Conservation (phyloP, 1,139 yeast species). For the Sugiyamaella sp. region DNA sequence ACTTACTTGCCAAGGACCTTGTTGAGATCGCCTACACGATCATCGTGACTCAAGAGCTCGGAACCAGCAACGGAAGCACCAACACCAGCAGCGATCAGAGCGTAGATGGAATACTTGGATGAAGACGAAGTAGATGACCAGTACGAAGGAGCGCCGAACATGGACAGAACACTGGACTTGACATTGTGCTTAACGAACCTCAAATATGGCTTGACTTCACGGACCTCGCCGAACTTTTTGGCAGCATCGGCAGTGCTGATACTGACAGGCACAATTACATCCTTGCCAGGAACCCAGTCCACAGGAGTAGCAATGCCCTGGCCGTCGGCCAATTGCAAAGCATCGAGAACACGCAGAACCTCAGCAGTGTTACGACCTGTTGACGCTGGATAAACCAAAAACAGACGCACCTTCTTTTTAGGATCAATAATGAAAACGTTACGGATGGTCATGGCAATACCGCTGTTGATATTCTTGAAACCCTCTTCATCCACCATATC, state of each 20-base stretch:
- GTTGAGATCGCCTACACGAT: slow-evolving; percentile 22
- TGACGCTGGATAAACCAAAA: slow-evolving; percentile 85
- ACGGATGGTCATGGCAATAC: slow-evolving; percentile 75
- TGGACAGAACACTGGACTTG: slow-evolving; percentile 17
- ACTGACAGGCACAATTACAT: slow-evolving; percentile 86
- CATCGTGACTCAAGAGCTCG: slow-evolving; percentile 17
- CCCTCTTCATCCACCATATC: slow-evolving; percentile 94
- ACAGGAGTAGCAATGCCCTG: slow-evolving; percentile 84
- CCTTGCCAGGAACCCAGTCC: slow-evolving; percentile 72
- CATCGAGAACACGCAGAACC: slow-evolving; percentile 82
- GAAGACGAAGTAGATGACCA: slow-evolving; percentile 11
- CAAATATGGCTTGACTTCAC: slow-evolving; percentile 80
- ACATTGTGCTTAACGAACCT: slow-evolving; percentile 49
- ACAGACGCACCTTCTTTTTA: slow-evolving; percentile 76
- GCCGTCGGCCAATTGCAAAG: slow-evolving; percentile 78
- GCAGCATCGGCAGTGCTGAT: slow-evolving; percentile 80
- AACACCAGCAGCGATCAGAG: slow-evolving; percentile 21
- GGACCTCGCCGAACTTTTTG: slow-evolving; percentile 79
- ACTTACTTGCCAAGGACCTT: slow-evolving; percentile 28
- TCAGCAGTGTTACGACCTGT: slow-evolving; percentile 90
- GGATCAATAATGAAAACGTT: slow-evolving; percentile 90
- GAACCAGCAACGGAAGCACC: slow-evolving; percentile 17
- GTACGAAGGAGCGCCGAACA: slow-evolving; percentile 14
- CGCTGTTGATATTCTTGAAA: slow-evolving; percentile 72
- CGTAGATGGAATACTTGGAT: slow-evolving; percentile 8